Base-by-base conservation (phyloP, 306 rosid genomes). In the Sechiopsis laciniata region DNA sequence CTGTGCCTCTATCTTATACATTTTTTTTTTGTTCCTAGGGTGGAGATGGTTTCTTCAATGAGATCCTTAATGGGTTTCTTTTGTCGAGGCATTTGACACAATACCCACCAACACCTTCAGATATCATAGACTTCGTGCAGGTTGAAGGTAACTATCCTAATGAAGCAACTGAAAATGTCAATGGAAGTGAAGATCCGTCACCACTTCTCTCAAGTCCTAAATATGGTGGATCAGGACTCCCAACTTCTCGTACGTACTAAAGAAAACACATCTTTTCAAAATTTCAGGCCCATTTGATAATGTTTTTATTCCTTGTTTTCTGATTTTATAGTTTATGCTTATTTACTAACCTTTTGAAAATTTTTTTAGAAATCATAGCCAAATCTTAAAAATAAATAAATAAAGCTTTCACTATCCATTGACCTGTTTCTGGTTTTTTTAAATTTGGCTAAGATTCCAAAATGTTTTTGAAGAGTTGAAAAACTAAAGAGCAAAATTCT, bases 21-120 rank as follows among this genome's bases (percentile, higher is more conserved):
- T 7, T 12, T 11, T 74, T 48, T 22, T 20, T 46, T 13, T 74
- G 32, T 50, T 16, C 56, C n/a, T 19, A 90, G 98, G 98, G 98
- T 66, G 98, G 98, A 81, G 98, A 93, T 81, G 97, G 98, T 50
- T 87, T 93, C 79, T 93, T 93, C 91, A 93, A 93, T 77, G 98
- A 93, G 88, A 89, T 93, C 87, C 97, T 93, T 26, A 93, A 93
- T 78, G 98, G 98, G 46, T 88, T 90, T 83, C 97, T 93, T 80
- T 82, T 86, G 73, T 84, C 96, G 77, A 84, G 96, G 86, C 90
- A 87, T 81, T 87, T 84, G 78, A 85, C 96, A 75, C 85, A 91
- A 32, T 79, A 79, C 65, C 98, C 98, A 24, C 97, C 94, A 35
- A 78, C 85, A 78, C 98, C 98, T 74, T 80, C 90, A 12, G 90